Percentiles rank a stretch among this genome's conserved stretches.
Evolutionary conservation across 2,329 filamentous ascomycete species (phyloP).

Genomic region (Botryotinia globosa): DNA sequence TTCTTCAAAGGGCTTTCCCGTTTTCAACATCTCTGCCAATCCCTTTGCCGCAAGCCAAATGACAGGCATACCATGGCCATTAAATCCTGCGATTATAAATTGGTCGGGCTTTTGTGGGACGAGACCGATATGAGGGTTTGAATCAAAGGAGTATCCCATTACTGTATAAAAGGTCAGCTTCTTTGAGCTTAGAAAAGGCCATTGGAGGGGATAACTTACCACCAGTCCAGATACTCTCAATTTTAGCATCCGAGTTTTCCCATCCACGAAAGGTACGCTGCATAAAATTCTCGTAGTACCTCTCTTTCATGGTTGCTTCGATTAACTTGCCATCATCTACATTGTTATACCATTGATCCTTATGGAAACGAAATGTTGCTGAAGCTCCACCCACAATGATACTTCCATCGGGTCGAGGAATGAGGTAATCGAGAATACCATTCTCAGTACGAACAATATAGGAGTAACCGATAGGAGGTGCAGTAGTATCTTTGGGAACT

Average conservation of each 20-base stretch:
- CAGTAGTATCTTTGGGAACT: conserved; percentile 25
- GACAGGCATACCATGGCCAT: conserved; percentile 21
- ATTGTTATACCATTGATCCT: conserved; percentile 46
- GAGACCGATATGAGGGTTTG: conserved; percentile 5
- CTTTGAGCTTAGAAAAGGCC: not conserved
- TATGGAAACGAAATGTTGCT: conserved; percentile 35
- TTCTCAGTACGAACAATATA: conserved; percentile 24
- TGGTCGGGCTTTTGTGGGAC: not conserved
- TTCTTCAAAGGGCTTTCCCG: conserved; percentile 36
- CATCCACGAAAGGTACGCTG: conserved; percentile 43
- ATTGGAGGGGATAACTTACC: not conserved
- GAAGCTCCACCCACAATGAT: conserved; percentile 44
- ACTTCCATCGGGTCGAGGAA: conserved; percentile 34
- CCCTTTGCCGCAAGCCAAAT: conserved; percentile 42
- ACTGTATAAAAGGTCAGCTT: not conserved
- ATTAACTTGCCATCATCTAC: conserved; percentile 47
- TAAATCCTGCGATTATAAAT: conserved; percentile 18
- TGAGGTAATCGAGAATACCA: conserved; percentile 31
- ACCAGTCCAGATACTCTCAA: conserved; percentile 35
- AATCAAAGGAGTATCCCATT: conserved; percentile 17
- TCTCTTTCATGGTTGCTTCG: conserved; percentile 35
- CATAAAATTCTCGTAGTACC: conserved; percentile 45
- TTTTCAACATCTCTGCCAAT: conserved; percentile 44
- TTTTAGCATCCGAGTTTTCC: conserved; percentile 43
- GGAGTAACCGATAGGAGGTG: conserved; percentile 25